phyloP scores from a whole-genome alignment of 1,284 basidiomycete species.

The Apiotrichum mycotoxinovorans region DNA sequence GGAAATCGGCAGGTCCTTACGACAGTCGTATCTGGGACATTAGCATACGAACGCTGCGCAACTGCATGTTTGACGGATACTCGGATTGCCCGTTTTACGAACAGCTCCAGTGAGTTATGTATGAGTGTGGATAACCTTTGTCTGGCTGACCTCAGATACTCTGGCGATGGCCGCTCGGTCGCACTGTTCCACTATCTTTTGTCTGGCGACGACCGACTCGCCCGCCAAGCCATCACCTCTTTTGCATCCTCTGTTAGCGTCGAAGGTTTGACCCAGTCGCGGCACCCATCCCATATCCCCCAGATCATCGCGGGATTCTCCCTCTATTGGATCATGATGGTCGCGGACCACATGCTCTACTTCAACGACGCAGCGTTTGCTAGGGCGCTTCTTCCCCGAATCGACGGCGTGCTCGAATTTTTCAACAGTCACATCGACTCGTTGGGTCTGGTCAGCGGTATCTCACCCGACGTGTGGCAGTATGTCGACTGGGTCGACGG shows the following conservation, averaged over 20 bases:
- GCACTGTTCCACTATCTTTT: conserved; percentile 32
- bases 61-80: conserved; percentile 37
- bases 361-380: conserved; percentile 23
- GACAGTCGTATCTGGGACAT: conserved; percentile 28
- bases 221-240: conserved; percentile 26
- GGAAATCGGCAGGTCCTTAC: conserved; percentile 18
- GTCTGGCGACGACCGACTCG: conserved; percentile 30
- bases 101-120: conserved; percentile 20
- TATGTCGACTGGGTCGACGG: conserved; percentile 32
- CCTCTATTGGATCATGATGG: conserved; percentile 26
- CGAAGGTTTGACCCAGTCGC: conserved; percentile 31
- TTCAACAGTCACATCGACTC: conserved; percentile 29
- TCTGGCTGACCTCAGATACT: conserved; percentile 13
- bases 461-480: conserved; percentile 28
- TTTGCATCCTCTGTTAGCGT: conserved; percentile 28
- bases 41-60: conserved; percentile 29
- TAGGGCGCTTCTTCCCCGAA: conserved; percentile 19
- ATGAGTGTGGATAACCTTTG: too few species aligned
- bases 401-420: conserved; percentile 29
- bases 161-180: conserved; percentile 29
- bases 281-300: conserved; percentile 28
- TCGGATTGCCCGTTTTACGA: conserved; percentile 38
- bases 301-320: conserved; percentile 35
- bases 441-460: conserved; percentile 24
- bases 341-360: conserved; percentile 28